Base-by-base conservation (phyloP, 768 basidiomycete genomes). In the Pulveroboletus sp. region DNA sequence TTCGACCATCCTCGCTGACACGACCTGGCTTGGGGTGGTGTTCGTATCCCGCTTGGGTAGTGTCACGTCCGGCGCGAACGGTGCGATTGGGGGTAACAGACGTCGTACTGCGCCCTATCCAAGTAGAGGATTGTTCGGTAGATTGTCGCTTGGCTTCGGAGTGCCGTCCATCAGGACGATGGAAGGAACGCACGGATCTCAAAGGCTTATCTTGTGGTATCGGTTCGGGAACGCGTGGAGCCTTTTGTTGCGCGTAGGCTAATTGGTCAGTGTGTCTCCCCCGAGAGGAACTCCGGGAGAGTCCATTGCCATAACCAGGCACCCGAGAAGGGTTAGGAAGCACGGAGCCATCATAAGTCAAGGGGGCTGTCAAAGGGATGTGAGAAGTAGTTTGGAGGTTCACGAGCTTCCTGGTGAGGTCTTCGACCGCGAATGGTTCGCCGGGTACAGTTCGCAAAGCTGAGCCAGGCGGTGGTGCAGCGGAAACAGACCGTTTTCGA, bases 161-260 rank as follows among this genome's bases (percentile, higher is more conserved):
- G 14, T 67, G 50, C 29, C 69, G 64, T 39, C 65, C 59, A 39
- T 74, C 66, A 10, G 73, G 63, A 29, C 75, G 78, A 58, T 81
- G 84, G 70, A 89, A 84, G 8, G 87, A 87, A 16, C 81, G 76
- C 74, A 69, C 71, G 19, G 75, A 67, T 17, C 76, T 77, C 24
- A 87, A 55, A 4, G 64, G 38, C 44, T 53, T 57, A 13, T 63
- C 60, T 27, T 61, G 64, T 9, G 61, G 37, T 34, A 55, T 19
- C 9, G 37, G 32, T 17, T 63, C 47, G 37, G 63, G 51, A 43
- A 58, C 47, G 24, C 64, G 60, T 21, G 57, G 31, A 7, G 52
- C 39, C 45, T 46, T 55, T 24, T 60, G 64, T 49, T 61, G 66
- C 21, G 47, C 41, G 40, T 54, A 49, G 14, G 40, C 8, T 25